Evolutionary conservation across 2,329 filamentous ascomycete species (phyloP).

Genomic region (Sclerotinia nivalis): DNA sequence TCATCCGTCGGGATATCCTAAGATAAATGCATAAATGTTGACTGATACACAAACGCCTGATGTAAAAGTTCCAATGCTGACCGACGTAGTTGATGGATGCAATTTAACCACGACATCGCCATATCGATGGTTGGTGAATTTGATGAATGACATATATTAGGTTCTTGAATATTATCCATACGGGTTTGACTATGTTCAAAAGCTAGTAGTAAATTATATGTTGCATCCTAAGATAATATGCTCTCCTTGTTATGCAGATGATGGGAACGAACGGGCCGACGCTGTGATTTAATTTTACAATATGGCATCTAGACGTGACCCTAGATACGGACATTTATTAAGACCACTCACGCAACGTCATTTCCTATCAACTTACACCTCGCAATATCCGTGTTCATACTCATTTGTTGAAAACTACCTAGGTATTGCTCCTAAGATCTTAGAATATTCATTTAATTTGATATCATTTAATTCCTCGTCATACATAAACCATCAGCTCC

Average conservation of each 20-base stretch:
- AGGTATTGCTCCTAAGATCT: conserved; percentile 17
- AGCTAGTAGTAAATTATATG: not conserved
- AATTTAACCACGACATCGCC: not conserved
- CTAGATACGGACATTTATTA: not conserved
- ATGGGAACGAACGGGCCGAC: not conserved
- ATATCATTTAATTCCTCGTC: conserved; percentile 10
- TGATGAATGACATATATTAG: not conserved
- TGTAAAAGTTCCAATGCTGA: not conserved
- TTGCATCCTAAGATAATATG: not conserved
- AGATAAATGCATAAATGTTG: conserved; percentile 10
- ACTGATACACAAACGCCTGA: conserved; percentile 11
- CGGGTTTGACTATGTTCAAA: not conserved
- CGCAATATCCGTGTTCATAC: not conserved
- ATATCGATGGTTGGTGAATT: not conserved
- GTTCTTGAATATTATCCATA: not conserved
- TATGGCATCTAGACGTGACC: conserved; percentile 7
- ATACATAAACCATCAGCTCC: not conserved
- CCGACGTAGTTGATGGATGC: conserved; percentile 14
- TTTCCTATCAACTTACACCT: conserved; percentile 13
- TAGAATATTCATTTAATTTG: conserved; percentile 17
- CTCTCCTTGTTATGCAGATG: not conserved
- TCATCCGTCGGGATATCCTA: conserved; percentile 11
- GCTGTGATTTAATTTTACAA: not conserved
- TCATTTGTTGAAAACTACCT: not conserved
- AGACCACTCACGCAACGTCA: not conserved